Conservation (phyloP, 2,329 filamentous ascomycete genomes). For the Epichloe hybrida region DNA sequence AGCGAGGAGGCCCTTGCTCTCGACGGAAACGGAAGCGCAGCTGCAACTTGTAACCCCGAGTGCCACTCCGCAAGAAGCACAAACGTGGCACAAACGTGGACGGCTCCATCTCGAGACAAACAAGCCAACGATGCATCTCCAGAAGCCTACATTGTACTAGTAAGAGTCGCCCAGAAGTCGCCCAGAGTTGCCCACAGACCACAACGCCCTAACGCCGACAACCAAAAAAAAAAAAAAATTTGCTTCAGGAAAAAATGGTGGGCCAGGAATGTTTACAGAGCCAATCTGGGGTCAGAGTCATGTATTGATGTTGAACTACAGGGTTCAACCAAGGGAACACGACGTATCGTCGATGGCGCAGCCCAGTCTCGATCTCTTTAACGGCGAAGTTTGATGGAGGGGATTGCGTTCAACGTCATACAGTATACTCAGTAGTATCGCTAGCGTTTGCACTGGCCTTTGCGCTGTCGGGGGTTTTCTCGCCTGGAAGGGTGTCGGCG, state of each 20-base stretch:
- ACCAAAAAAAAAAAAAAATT: too few relatives aligned
- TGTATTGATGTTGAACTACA: constrained; percentile 5
- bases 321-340: constrained; percentile 1
- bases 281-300: background rate
- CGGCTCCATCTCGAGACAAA: background rate
- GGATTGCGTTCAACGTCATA: constrained; percentile 1
- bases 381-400: background rate
- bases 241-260: background rate
- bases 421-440: background rate
- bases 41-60: background rate
- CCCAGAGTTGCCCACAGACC: too few relatives aligned
- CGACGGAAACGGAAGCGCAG: background rate
- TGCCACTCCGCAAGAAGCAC: background rate
- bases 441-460: background rate
- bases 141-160: too few relatives aligned
- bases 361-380: constrained; percentile 4
- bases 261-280: background rate
- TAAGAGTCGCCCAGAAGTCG: too few relatives aligned
- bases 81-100: background rate
- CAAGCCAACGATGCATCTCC: background rate
- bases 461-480: background rate
- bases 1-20: background rate
- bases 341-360: constrained; percentile 8
- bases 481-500: background rate
- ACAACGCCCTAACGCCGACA: too few relatives aligned